Base-by-base conservation (phyloP, 257 asterid genomes). In the Rubia yunnanensis region DNA sequence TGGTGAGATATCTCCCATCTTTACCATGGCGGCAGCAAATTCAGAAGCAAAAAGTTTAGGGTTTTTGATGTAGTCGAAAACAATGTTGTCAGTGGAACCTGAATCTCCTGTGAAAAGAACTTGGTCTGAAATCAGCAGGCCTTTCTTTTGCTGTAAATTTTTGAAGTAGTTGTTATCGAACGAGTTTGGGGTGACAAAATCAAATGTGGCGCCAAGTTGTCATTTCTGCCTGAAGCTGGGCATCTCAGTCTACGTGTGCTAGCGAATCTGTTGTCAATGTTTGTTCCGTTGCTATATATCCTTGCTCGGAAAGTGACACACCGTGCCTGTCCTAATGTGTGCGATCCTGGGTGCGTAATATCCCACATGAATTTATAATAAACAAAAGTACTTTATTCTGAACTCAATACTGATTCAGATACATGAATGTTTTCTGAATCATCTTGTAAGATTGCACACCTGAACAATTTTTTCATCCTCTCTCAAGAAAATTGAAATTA, bases 241-340 rank as follows among this genome's bases (percentile, higher is more conserved):
- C 81, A 76, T 4, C 18, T 57, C 4, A 67, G 64, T 55, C 69
- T 70, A 0, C 74, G 64, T 9, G 74, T 76, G 72, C 74, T 73
- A 0, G 81, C 81, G 3, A 79, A 79, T 9, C 77, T 70, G 1
- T 74, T 67, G 44, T 79, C 84, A 17, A 79, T 79, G 5, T 79
- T 63, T 17, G 81, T 58, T 52, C 70, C 73, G 1, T 79, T 79
- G 48, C 58, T 55, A n/a, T 76, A 70, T 27, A 79, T 72, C 48
- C 81, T 66, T 0, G 24, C 4, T 0, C 84, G 68, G 23, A 76
- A 79, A 2, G 57, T 9, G 5, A 30, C 5, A 8, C 84, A 79
- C 18, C 57, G 78, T 14, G 74, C 72, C 31, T 76, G 79, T 22
- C 80, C 83, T 54, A 79, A 23, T 24, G 80, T 75, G 57, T 79